A percentile compares a stretch with the other conserved stretches of the same genome.
Conservation (phyloP, 768 basidiomycete species). For the Leccinum uliginosum region DNA sequence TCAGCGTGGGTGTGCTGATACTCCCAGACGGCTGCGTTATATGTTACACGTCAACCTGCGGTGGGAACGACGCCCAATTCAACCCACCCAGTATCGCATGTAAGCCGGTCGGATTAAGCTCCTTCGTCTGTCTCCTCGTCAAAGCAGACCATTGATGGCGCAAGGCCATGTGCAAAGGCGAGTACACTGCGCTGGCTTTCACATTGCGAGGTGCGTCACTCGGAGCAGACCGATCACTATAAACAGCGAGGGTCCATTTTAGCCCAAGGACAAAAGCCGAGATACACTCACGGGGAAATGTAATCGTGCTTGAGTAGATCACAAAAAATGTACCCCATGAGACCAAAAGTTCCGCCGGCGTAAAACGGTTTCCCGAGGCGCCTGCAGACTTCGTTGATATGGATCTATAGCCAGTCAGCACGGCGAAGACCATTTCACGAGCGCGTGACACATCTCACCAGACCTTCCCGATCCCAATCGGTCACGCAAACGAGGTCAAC, state of each 20-base stretch:
- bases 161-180: slow-evolving; percentile 58
- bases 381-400: slow-evolving; percentile 77
- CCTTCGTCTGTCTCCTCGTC: slow-evolving; percentile 74
- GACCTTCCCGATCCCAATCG: slow-evolving; percentile 62
- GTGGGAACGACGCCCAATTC: background rate
- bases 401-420: slow-evolving; percentile 38
- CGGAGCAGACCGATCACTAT: slow-evolving; percentile 59
- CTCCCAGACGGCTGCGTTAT: slow-evolving; percentile 70
- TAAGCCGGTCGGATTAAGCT: slow-evolving; percentile 70
- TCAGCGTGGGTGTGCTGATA: slow-evolving; percentile 60
- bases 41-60: slow-evolving; percentile 12
- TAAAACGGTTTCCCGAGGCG: slow-evolving; percentile 76
- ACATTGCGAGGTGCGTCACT: slow-evolving; percentile 57
- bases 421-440: background rate
- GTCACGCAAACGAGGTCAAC: slow-evolving; percentile 89
- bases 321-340: slow-evolving; percentile 91
- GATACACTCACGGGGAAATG: slow-evolving; percentile 66
- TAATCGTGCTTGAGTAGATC: slow-evolving; percentile 87
- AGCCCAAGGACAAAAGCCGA: slow-evolving; percentile 3
- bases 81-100: slow-evolving; percentile 68
- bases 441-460: slow-evolving; percentile 49
- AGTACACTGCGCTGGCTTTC: slow-evolving; percentile 60
- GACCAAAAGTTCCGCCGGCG: slow-evolving; percentile 87
- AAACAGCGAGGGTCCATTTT: slow-evolving; percentile 7
- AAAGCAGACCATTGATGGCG: slow-evolving; percentile 64